Conservation (phyloP, 208 protist species). For the Trypanosomatidae sp. region DNA sequence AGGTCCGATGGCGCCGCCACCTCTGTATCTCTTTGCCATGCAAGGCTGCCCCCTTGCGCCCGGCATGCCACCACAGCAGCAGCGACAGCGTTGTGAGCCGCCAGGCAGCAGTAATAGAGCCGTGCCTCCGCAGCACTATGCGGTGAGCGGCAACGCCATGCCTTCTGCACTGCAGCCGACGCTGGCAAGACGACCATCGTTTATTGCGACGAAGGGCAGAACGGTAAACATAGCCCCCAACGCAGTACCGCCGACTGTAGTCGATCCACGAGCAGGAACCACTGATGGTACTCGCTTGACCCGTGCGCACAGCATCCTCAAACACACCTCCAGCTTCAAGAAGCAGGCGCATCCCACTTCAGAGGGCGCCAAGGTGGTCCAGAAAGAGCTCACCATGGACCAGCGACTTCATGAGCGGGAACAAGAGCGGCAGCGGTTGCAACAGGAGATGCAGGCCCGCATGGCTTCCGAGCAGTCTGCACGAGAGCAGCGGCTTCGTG, state of each 20-base stretch:
- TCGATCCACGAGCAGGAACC: not conserved
- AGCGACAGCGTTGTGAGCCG: not conserved
- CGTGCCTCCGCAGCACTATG: not conserved
- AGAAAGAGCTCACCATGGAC: constrained; percentile 5
- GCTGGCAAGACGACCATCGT: not conserved
- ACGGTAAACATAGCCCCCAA: not conserved
- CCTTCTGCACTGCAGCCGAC: not conserved
- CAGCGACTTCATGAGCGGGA: constrained; percentile 11
- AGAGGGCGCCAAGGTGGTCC: constrained; percentile 2
- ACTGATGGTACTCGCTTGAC: constrained; percentile 2
- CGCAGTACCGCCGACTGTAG: not conserved
- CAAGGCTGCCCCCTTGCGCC: not conserved
- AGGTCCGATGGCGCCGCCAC: constrained; percentile 12
- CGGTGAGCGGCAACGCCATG: not conserved
- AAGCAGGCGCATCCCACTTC: constrained; percentile 15
- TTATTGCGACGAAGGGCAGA: not conserved
- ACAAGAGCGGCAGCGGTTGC: constrained; percentile 13
- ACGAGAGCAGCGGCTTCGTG: constrained; percentile 17
- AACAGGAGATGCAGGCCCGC: constrained; percentile 15
- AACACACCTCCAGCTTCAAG: constrained; percentile 36
- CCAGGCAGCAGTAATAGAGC: too few species aligned
- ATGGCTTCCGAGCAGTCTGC: constrained; percentile 1
- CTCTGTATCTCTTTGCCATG: constrained; percentile 17
- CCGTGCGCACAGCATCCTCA: constrained; percentile 24
- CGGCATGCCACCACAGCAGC: not conserved